A percentile compares a stretch with the other conserved stretches of the same genome.
Conservation (phyloP, 2,329 filamentous ascomycete species). For the Colletotrichum sp. region DNA sequence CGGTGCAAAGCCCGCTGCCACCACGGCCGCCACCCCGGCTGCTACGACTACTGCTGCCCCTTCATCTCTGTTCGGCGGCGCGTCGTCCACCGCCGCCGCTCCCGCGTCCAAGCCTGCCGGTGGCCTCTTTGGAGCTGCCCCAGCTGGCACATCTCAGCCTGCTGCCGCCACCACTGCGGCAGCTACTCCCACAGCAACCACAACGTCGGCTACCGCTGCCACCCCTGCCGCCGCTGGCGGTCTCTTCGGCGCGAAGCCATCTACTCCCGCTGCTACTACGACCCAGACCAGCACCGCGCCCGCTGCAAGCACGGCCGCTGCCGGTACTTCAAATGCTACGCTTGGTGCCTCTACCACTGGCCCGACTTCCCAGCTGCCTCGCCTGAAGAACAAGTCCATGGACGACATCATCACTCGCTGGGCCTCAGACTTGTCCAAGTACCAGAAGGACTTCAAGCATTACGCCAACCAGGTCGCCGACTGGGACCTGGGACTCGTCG, state of each 20-base stretch:
- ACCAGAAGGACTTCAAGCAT: conserved; percentile 94
- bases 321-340: conserved; percentile 34
- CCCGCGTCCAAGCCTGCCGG: conserved; percentile 36
- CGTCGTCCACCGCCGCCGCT: conserved; percentile 35
- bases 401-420: conserved; percentile 97
- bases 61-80: conserved; percentile 37
- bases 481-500: conserved; percentile 92
- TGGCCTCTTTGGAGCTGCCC: conserved; percentile 33
- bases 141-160: conserved; percentile 33
- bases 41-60: conserved; percentile 30
- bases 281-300: conserved; percentile 27
- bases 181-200: conserved; percentile 30
- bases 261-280: conserved; percentile 29
- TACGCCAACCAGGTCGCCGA: conserved; percentile 86
- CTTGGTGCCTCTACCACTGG: conserved; percentile 80
- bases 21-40: conserved; percentile 33
- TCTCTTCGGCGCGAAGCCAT: conserved; percentile 38
- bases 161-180: conserved; percentile 36
- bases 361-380: conserved; percentile 82
- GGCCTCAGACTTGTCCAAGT: conserved; percentile 93
- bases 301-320: conserved; percentile 2
- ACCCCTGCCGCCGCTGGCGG: conserved; percentile 33
- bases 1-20: conserved; percentile 26
- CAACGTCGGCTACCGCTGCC: conserved; percentile 30
- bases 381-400: conserved; percentile 98